Base-by-base conservation (phyloP, 257 asterid genomes). In the Craterostigma plantagineum region DNA sequence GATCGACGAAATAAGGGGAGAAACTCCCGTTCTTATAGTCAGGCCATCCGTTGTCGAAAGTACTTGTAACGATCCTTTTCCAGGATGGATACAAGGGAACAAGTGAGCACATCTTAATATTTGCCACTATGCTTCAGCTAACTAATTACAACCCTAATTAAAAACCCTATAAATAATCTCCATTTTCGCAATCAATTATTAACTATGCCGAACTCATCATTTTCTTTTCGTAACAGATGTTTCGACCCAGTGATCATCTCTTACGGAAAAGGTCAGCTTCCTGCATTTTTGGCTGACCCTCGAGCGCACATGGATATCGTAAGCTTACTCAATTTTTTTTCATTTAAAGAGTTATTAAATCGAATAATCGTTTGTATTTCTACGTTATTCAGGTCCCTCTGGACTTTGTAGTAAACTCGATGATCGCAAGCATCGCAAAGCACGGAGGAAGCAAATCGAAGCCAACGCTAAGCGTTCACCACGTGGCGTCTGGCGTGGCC, bases 1-100 rank as follows among this genome's bases (percentile, higher is more conserved):
- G 10, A 38, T 74, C 9, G 43, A 67, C 56, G 75, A 58, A 46
- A 62, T 60, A 0, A 53, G 62, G 50, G 70, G 60, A 10, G 71
- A 74, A 3, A 44, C 60, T 6, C 84, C 84, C 0, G 8, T 64
- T 7, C 65, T 74, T 12, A 51, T 74, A 10, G 48, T 74, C 13
- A 33, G 79, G 16, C 84, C 84, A 5, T 23, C 63, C 10, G 40
- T 42, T 8, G 54, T 74, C n/a, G 76, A 67, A 38, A 64, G 79
- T 54, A 45, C 61, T 38, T 64, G 48, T 11, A 43, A 30, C 27
- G 50, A 64, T 0, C 79, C 84, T 12, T 34, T 70, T n/a, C 69
- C 73, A 3, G 79, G 83, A 42, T 74, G 79, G 79, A 70, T 74
- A 43, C 79, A 74, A 64, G 83, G 83, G 59, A 50, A 63, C 11